Percentiles rank a stretch among this genome's conserved stretches.
Evolutionary conservation across 345 rosid genomes (phyloP).

Genomic region (Excoecaria cochinchinensis): DNA sequence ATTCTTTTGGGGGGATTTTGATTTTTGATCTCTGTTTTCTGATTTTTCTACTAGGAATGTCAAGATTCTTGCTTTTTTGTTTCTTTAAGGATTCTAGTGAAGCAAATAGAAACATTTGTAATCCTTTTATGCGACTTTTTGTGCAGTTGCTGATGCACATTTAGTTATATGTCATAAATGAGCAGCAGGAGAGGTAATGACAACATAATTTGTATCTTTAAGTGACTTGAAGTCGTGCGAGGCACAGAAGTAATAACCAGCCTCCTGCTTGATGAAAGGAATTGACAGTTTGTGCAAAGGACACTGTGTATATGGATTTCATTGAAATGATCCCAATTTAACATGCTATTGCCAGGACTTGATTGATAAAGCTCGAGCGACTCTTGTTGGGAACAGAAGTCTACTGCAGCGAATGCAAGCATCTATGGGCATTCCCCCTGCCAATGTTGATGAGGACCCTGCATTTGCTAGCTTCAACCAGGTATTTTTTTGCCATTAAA

Average conservation of each 20-base stretch:
- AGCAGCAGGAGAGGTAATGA: neutral
- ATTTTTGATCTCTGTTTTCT: too few species aligned
- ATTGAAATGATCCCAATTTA: neutral
- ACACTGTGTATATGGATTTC: neutral
- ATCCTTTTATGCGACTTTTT: neutral
- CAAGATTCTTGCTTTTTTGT: too few species aligned
- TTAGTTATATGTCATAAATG: neutral
- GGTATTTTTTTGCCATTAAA: conserved; percentile 32
- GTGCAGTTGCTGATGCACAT: neutral
- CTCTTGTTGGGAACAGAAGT: conserved; percentile 70
- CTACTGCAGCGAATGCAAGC: conserved; percentile 64
- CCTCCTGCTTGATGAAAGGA: neutral
- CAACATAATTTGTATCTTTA: neutral
- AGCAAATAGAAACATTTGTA: too few species aligned
- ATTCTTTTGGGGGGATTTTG: too few species aligned
- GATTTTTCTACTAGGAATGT: too few species aligned
- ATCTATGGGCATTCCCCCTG: conserved; percentile 42
- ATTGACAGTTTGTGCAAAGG: neutral
- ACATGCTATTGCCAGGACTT: conserved; percentile 55
- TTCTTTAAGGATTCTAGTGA: too few species aligned
- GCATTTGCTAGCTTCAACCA: conserved; percentile 76
- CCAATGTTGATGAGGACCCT: conserved; percentile 48
- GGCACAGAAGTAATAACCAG: neutral
- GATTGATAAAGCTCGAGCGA: conserved; percentile 75
- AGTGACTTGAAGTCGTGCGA: neutral